Conservation (phyloP, 805 yeast genomes). For the Candida vartiovaarae region DNA sequence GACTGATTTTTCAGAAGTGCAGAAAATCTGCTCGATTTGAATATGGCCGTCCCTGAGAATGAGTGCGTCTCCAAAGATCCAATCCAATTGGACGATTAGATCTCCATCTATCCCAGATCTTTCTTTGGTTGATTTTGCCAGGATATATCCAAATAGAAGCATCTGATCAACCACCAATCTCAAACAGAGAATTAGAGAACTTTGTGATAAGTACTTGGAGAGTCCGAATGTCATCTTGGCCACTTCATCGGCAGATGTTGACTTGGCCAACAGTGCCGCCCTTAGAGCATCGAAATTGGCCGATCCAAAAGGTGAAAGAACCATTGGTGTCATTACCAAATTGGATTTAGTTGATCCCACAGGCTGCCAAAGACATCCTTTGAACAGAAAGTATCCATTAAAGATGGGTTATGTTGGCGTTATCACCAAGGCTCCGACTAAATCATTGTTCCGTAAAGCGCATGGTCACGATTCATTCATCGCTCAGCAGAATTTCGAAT, state of each 20-base stretch:
- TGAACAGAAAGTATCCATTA: slow-evolving; percentile 80
- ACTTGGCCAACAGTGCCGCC: slow-evolving; percentile 93
- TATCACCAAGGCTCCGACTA: slow-evolving; percentile 70
- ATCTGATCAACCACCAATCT: slow-evolving; percentile 88
- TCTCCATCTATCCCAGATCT: slow-evolving; percentile 91
- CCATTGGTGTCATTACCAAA: slow-evolving; percentile 94
- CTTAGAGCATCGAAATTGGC: slow-evolving; percentile 81
- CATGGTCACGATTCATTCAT: slow-evolving; percentile 56
- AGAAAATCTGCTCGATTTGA: slow-evolving; percentile 79
- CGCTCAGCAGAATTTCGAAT: slow-evolving; percentile 63
- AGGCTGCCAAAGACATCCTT: slow-evolving; percentile 60
- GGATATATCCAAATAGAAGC: slow-evolving; percentile 97
- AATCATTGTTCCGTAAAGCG: slow-evolving; percentile 42
- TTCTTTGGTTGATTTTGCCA: slow-evolving; percentile 88
- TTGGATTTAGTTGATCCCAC: slow-evolving; percentile 83
- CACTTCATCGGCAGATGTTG: slow-evolving; percentile 96
- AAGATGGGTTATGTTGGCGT: slow-evolving; percentile 98
- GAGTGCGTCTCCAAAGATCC: slow-evolving; percentile 93
- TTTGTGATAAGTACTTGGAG: slow-evolving; percentile 81
- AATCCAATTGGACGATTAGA: slow-evolving; percentile 77
- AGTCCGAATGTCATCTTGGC: slow-evolving; percentile 94
- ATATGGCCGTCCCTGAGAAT: slow-evolving; percentile 81
- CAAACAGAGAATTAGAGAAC: slow-evolving; percentile 66
- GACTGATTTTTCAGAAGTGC: slow-evolving; percentile 85
- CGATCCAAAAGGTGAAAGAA: slow-evolving; percentile 92